Base-by-base conservation (phyloP, 1,284 basidiomycete genomes). In the Omphalotus olearius region DNA sequence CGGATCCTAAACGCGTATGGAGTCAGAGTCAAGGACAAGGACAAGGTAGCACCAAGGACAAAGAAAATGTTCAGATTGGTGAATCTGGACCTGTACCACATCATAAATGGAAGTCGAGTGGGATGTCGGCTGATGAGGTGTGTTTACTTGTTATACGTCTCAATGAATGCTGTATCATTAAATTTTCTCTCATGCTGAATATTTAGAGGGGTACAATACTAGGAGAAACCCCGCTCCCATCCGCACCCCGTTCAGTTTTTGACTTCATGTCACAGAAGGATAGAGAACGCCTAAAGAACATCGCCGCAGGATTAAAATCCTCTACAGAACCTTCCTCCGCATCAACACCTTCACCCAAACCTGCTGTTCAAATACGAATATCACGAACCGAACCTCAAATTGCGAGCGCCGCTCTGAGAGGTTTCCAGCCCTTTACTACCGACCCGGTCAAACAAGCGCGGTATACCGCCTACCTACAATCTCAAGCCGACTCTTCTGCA, bases 231-330 rank as follows among this genome's bases (percentile, higher is more conserved):
- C 80, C 80, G 3, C 72, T 89, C 5, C 79, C 84, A 1, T 72
- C 83, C 1, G 82, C 82, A 36, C 79, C 84, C 1, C 83, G 82
- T 38, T 96, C 93, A 0, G 82, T 99, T 2, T 95, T 95, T 62
- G 93, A 98, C 45, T 98, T 88, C 66, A 84, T 98, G 63, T 94
- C 93, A 0, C 82, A 88, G 57, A 95, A 94, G 64, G 92, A 95
- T 59, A 79, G 82, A 47, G 93, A 96, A 54, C 84, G 93, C 2
- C 76, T 98, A 2, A 83, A 89, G 54, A 77, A 79, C 9, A 76
- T 88, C 23, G 72, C 83, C 11, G 66, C 73, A 25, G 58, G 55
- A 30, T 58, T 65, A 10, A 57, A 60, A n/a, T 57, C 59, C 17
- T 11, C 44, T 11, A 42, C 44, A 28, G n/a, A 16, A 7, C 7